Base-by-base conservation (phyloP, 495 filamentous ascomycete species). In the Annulohypoxylon maeteangense region DNA sequence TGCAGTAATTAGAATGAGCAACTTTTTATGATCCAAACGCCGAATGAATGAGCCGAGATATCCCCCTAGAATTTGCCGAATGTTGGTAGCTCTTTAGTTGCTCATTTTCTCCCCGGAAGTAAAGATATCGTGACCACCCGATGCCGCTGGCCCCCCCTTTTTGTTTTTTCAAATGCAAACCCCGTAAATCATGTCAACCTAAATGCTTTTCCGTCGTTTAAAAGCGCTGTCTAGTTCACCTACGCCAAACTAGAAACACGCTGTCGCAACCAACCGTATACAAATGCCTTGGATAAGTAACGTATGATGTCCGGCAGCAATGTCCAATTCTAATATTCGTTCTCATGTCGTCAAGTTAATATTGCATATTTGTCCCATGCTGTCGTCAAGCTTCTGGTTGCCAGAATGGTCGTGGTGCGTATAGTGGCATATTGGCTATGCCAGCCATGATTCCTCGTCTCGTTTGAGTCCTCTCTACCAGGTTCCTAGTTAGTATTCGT, bases 391-490 rank as follows among this genome's bases (percentile, higher is more conserved):
- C 29, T 8, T 22, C 20, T 34, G 12, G 23, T 44, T 12, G 29
- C 27, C 7, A 20, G 22, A 34, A 36, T 23, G 36, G 45, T 14
- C 6, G 18, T 23, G 32, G 4, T 18, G 32, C 14, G 27, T 34
- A 47, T 29, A 48, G 14, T 23, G 22, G 34, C 23, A 16, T 16
- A 3, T 0, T 25, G 44, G 8, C 69, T 77, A 85, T 18, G 83
- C 82, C 27, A 85, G 77, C 83, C 83, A 85, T 18, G 81, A 80
- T 71, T 85, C 82, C 48, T 85, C 83, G 47, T 83, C 80, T 51
- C 83, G 76, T 65, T 83, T 84, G n/a, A 79, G 74, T 4, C 82
- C 82, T 34, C 80, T 75, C 70, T 73, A 45, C 25, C 45, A 58
- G 3, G n/a, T 45, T 45, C 27, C 4, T 7, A 2, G 27, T 73